These are phyloP conservation scores for Austroboletus eburneus DNA, from an alignment of 768 basidiomycete species.

Conservation along the genomic window DNA sequence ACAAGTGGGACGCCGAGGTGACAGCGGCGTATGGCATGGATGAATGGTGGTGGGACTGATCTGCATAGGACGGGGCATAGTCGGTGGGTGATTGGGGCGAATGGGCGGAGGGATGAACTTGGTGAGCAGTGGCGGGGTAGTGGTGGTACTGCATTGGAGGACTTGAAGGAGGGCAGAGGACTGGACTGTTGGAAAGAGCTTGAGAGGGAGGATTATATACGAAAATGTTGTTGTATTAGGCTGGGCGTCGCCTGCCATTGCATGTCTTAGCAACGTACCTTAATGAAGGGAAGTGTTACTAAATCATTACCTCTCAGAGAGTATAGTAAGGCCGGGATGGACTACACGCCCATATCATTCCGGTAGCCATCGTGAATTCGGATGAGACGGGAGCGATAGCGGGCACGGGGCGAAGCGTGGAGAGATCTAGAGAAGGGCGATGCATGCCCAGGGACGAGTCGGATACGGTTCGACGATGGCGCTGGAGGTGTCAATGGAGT, in stretches of 20 bases:
- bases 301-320: slow-evolving; percentile 35
- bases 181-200: slow-evolving; percentile 9
- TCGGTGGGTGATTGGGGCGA: slow-evolving; percentile 20
- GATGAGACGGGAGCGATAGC: slow-evolving; percentile 28
- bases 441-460: slow-evolving; percentile 18
- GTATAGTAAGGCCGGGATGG: slow-evolving; percentile 33
- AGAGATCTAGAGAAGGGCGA: slow-evolving; percentile 27
- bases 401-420: slow-evolving; percentile 18
- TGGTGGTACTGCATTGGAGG: slow-evolving; percentile 28
- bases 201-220: slow-evolving; percentile 29
- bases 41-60: slow-evolving; percentile 23
- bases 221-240: slow-evolving; percentile 31
- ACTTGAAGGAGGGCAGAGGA: slow-evolving; percentile 1
- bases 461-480: slow-evolving; percentile 30
- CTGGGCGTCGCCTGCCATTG: slow-evolving; percentile 33
- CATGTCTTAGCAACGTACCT: slow-evolving; percentile 37
- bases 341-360: slow-evolving; percentile 31
- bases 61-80: slow-evolving; percentile 19
- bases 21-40: slow-evolving; percentile 25
- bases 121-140: slow-evolving; percentile 20
- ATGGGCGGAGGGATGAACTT: slow-evolving; percentile 16
- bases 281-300: slow-evolving; percentile 35
- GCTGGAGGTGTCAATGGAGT: slow-evolving; percentile 28
- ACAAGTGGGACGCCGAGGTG: slow-evolving; percentile 15
- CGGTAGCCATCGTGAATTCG: slow-evolving; percentile 32